Conservation (phyloP, 73 alveolate genomes). For the Urostyla sp. region DNA sequence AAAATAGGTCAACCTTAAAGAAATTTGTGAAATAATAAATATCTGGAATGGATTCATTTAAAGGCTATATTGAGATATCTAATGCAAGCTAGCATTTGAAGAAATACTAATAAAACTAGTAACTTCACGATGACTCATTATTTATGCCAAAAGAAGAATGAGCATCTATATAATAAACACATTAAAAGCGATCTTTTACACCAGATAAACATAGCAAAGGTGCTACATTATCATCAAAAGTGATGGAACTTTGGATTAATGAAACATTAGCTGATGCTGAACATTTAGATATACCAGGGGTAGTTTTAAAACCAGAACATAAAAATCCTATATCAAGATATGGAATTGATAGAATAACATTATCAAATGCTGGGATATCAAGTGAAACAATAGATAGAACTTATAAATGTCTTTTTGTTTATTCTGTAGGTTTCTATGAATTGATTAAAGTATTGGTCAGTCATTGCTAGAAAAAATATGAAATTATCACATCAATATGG, state of each 20-base stretch:
- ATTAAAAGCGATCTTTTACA: not conserved
- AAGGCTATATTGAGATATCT: slow-evolving; percentile 19
- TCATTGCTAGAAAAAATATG: slow-evolving; percentile 57
- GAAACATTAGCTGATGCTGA: slow-evolving; percentile 78
- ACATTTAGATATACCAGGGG: slow-evolving; percentile 70
- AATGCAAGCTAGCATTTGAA: slow-evolving; percentile 24
- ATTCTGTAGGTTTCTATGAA: slow-evolving; percentile 75
- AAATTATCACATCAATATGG: slow-evolving; percentile 63
- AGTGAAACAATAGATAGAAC: slow-evolving; percentile 55
- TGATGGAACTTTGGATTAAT: slow-evolving; percentile 76
- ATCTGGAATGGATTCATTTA: slow-evolving; percentile 13
- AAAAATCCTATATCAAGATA: slow-evolving; percentile 57
- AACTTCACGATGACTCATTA: slow-evolving; percentile 2
- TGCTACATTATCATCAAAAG: slow-evolving; percentile 51
- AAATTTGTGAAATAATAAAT: not conserved
- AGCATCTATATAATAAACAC: not conserved
- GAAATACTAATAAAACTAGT: not conserved
- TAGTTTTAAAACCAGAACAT: slow-evolving; percentile 54
- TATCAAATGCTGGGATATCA: slow-evolving; percentile 65
- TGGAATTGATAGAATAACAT: slow-evolving; percentile 69
- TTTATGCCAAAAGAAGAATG: not conserved
- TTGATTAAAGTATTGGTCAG: slow-evolving; percentile 43
- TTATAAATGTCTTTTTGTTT: slow-evolving; percentile 65
- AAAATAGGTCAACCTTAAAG: slow-evolving; percentile 11
- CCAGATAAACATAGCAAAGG: not conserved